Evolutionary conservation across 108 stramenopile species (phyloP), one percentile per base, ranked within the genome.

Genomic region (Nitzschia palea): DNA sequence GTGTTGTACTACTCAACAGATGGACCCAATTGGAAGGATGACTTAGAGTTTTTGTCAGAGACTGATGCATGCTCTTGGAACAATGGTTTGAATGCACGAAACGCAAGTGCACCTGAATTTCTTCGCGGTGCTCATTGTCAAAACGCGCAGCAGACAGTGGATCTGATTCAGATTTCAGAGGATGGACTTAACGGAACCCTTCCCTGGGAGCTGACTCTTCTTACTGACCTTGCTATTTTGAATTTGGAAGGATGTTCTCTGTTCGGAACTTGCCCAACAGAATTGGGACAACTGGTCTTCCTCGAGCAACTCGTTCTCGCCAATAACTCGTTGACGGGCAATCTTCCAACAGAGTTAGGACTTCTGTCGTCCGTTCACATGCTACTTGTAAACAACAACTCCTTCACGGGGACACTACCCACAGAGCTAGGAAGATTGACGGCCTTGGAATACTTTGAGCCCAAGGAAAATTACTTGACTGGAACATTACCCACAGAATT

Each of bases 141-240:
- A 40, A 6, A 12, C 37, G 12, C 6, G 37, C 37, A 6, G 12
- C 10, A 10, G 37, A 10, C 37, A 20, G 47, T 18, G 18, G n/a
- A 8, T 48, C 18, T 12, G 22, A 48, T 20, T 48, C 47, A 18
- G 47, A 18, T n/a, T 8, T 8, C 4, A 4, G 57, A 58, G 1
- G 82, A 87, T 71, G 54, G 27, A 22, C 37, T 87, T 0, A 35
- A 52, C 10, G 86, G 86, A 22, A 74, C 80, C 8, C 56, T 87
- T 15, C 84, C 84, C 15, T 55, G 55, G n/a, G 72, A 80, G 45
- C 50, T 86, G 2, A 79, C 70, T 14, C 53, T 78, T 25, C 51
- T 83, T 48, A 45, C 73, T 10, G 64, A 77, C 22, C 58, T 86
- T 43, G 62, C 32, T n/a, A 58, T 0, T 67, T 75, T 70, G 52